These are phyloP conservation scores for Bocquillonia castaneifolia DNA, from an alignment of 441 rosid genomes.

Conservation along the genomic window DNA sequence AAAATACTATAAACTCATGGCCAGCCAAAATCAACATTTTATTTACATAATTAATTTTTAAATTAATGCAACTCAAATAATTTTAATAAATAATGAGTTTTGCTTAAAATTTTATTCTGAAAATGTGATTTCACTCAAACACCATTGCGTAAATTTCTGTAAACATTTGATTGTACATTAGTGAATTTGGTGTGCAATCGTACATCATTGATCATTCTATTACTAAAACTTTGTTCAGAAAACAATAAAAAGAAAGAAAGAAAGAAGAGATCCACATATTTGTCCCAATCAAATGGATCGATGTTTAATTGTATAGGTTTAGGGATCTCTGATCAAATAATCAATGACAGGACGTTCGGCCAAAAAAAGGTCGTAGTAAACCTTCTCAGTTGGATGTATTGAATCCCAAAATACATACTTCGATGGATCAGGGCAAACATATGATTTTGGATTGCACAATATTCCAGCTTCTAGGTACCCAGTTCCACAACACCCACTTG, in stretches of 20 bases:
- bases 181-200: too few species aligned
- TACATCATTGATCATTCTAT: too few species aligned
- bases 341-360: conserved; percentile 28
- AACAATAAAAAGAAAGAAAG: neutral
- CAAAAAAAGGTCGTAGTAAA: conserved; percentile 35
- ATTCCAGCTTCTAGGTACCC: conserved; percentile 56
- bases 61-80: too few species aligned
- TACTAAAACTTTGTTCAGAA: neutral
- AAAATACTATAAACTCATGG: too few species aligned
- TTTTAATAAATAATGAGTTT: too few species aligned
- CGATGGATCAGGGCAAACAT: conserved; percentile 53
- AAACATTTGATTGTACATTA: too few species aligned
- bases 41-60: too few species aligned
- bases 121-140: too few species aligned
- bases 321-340: conserved; percentile 15
- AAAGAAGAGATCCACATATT: neutral
- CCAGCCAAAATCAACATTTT: too few species aligned
- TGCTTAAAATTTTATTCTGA: too few species aligned
- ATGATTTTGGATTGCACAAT: conserved; percentile 57
- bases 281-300: neutral
- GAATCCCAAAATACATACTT: conserved; percentile 76
- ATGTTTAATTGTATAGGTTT: neutral
- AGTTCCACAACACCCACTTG: conserved; percentile 69
- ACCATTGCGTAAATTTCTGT: too few species aligned
- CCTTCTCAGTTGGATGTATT: conserved; percentile 65